Percentiles rank a stretch among this genome's conserved stretches.
These are phyloP conservation scores for Tulasnella sp. DNA, from an alignment of 768 basidiomycete genomes.

Conservation along the genomic window DNA sequence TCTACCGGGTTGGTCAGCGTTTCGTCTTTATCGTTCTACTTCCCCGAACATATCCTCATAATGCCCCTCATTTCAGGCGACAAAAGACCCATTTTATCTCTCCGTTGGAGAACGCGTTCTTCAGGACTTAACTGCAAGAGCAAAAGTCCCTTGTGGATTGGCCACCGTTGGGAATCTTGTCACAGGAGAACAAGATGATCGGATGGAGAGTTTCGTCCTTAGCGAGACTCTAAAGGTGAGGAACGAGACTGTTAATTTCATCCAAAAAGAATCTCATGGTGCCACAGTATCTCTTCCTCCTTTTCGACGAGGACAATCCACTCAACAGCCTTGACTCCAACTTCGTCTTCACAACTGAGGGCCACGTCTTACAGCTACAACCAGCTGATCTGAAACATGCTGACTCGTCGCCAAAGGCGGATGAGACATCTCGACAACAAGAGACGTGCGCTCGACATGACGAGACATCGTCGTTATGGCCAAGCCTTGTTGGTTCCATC, in stretches of 20 bases:
- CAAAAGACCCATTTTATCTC: constrained; percentile 84
- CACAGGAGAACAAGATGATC: constrained; percentile 69
- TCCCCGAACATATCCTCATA: neutral
- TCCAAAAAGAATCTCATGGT: neutral
- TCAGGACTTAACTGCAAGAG: constrained; percentile 57
- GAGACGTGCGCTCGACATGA: neutral
- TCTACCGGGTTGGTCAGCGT: constrained; percentile 59
- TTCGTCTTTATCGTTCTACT: neutral
- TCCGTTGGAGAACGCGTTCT: constrained; percentile 81
- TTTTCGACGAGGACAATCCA: constrained; percentile 79
- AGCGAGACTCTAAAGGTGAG: constrained; percentile 83
- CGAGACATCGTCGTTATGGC: constrained; percentile 38
- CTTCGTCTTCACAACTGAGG: constrained; percentile 91
- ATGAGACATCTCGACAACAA: neutral
- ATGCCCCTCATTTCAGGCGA: constrained; percentile 49
- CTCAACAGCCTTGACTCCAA: constrained; percentile 70
- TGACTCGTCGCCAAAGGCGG: constrained; percentile 36
- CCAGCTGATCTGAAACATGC: constrained; percentile 38
- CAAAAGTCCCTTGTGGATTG: constrained; percentile 80
- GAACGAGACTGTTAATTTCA: constrained; percentile 14
- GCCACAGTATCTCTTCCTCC: constrained; percentile 78
- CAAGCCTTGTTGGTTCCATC: constrained; percentile 46
- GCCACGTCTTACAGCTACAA: constrained; percentile 70
- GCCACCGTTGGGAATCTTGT: constrained; percentile 71
- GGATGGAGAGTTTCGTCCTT: constrained; percentile 96